Base-by-base conservation (phyloP, 1,284 basidiomycete genomes). In the Lentinus polychrous region DNA sequence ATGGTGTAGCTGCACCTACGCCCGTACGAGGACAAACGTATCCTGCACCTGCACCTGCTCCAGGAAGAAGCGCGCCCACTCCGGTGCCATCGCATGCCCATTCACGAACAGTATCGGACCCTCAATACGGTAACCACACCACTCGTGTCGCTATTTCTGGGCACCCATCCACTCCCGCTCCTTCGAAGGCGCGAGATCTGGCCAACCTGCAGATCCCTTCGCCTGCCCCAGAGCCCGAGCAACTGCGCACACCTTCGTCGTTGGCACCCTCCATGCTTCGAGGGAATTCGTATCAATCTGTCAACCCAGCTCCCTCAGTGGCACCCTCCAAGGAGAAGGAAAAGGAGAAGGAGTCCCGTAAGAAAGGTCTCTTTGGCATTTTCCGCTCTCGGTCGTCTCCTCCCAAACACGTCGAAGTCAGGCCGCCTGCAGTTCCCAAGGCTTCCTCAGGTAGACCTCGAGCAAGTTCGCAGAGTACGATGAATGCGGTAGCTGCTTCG, bases 371-470 rank as follows among this genome's bases (percentile, higher is more conserved):
- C 12, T 57, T 70, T 35, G 59, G 62, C n/a, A 53, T 69, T 20
- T 70, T 70, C 55, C 65, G 68, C 8, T 69, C 69, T 0, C 62
- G 58, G 23, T 67, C 67, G 1, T 62, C 64, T 3, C 59, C 66
- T 7, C 60, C 60, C 31, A 67, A 66, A 53, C 59, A 54, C 34
- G 53, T 60, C 34, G 58, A 62, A 45, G 52, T 50, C 20, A 48
- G 48, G 20, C 27, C 61, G 49, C 60, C 57, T 15, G 31, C 31
- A 31, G 37, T 59, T 23, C 41, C 62, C 4, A 45, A 55, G 2
- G 45, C 55, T 17, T 45, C 55, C 36, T 49, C 50, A 22, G 44
- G 53, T 15, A 55, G 62, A 38, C 57, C 56, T 48, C 58, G 65
- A 5, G 57, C 62, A 24, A 49, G 47, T 41, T 60, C 60, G 8